Evolutionary conservation across 352 stramenopile genomes (phyloP), one percentile per base, ranked within the genome.

Genomic region (Globisporangium camurandrum): DNA sequence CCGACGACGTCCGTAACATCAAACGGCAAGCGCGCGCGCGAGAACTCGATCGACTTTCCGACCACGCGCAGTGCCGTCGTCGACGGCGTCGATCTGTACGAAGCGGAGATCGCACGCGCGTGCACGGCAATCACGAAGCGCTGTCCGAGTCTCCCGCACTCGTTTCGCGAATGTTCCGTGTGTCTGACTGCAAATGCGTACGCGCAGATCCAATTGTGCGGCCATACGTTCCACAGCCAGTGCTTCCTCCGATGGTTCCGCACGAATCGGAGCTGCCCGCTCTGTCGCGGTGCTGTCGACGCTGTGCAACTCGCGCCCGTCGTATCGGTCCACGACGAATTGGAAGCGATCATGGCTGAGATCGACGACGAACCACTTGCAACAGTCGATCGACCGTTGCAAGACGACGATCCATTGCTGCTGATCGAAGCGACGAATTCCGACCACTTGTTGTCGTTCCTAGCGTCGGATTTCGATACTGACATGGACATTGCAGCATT

Each of bases 191-290:
- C 65, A 41, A 86, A 88, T 52, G 81, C 81, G 19, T 73, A 84
- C 48, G 74, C 79, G 47, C 75, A 90, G 61, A 80, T 92, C 46
- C 54, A 43, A 20, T 27, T 49, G 22, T 92, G 81, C 46, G 81
- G 75, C 44, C 81, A 92, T 59, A 84, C 76, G 39, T 90, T 92
- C 66, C 81, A 92, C 57, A 64, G 63, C 17, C 71, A 75, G 49
- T 92, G 81, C 57, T 92, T 92, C 51, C 51, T 90, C 20, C 62
- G 81, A 12, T 92, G 81, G 81, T 88, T 88, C 60, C 71, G 81
- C 7, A 51, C 62, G 10, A 90, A 90, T 50, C 71, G 74, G 0
- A 84, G 71, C 48, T 92, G 81, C 56, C 81, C 81, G 36, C 44
- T 92, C 10, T 92, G 81, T 54, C 78, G 81, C 20, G 72, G 67